Evolutionary conservation across 1,284 basidiomycete genomes (phyloP), one percentile per base, ranked within the genome.

Genomic region (Wallemia hederae): DNA sequence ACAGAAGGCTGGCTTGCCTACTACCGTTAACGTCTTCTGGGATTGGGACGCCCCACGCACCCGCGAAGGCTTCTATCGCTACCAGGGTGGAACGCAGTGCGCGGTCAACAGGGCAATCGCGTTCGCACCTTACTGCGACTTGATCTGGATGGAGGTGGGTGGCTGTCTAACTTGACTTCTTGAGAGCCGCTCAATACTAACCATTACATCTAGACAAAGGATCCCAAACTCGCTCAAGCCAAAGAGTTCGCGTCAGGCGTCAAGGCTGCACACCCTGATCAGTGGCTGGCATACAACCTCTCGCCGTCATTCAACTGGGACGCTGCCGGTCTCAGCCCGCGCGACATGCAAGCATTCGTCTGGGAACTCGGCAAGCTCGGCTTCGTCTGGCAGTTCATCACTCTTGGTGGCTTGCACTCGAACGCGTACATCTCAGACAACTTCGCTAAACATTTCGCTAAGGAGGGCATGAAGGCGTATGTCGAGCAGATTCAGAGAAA

Each of bases 301-400:
- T 85, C 82, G 65, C 89, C 89, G 17, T 85, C 82, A 60, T 92
- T 91, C 78, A 91, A 90, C 69, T 85, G 83, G 82, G 73, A 73
- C 62, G 89, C 88, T 2, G 91, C 90, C 19, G 91, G 91, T 31
- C 77, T 98, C 29, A 80, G 77, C 58, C 77, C 82, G 66, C 76
- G 78, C 63, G 86, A 92, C 67, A 97, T 91, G 88, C 77, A 85
- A 72, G 74, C 77, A 62, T 98, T 82, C 71, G 80, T 98, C 49
- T 96, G 91, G 92, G 80, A 90, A 66, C 77, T 94, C 22, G 88
- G 84, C 62, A 90, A 83, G 24, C 65, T 63, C 71, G 59, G 86
- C 56, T 92, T 91, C 70, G 82, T 85, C 63, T 97, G 91, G 90
- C 92, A 97, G 70, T 97, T 98, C 76, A 97, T 98, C 72, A 94